Evolutionary conservation across 148 eudicot genomes (phyloP).

Genomic region (Persicaria maculosa): DNA sequence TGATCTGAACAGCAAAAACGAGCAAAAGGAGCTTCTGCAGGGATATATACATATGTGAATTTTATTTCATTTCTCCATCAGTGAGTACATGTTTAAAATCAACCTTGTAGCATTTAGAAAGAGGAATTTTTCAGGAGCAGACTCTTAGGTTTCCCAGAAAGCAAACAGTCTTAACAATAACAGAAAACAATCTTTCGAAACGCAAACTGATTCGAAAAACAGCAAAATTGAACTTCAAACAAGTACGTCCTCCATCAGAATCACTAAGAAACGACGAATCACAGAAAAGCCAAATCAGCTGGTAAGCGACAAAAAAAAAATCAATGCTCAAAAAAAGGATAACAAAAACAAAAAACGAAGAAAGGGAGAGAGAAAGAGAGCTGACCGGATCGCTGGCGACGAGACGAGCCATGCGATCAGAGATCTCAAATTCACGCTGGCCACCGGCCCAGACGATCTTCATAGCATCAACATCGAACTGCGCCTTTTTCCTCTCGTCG

Average conservation of each 20-base stretch:
- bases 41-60: too few relatives aligned
- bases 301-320: background rate
- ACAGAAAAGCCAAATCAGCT: background rate
- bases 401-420: slow-evolving; percentile 85
- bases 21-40: background rate
- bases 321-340: background rate
- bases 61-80: too few relatives aligned
- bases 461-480: slow-evolving; percentile 67
- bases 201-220: background rate
- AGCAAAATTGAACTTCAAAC: background rate
- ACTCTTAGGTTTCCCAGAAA: background rate
- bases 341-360: background rate
- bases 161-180: background rate
- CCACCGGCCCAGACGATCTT: slow-evolving; percentile 91
- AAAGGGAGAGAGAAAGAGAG: slow-evolving; percentile 13
- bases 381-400: slow-evolving; percentile 86
- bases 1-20: background rate
- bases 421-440: slow-evolving; percentile 36
- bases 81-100: background rate
- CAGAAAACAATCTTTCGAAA: background rate
- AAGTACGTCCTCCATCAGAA: background rate
- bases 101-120: background rate
- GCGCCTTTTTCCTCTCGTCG: slow-evolving; percentile 66
- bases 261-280: background rate
- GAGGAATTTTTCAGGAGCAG: background rate